Conservation (phyloP, 768 basidiomycete genomes). For the Trametes sanguinea region DNA sequence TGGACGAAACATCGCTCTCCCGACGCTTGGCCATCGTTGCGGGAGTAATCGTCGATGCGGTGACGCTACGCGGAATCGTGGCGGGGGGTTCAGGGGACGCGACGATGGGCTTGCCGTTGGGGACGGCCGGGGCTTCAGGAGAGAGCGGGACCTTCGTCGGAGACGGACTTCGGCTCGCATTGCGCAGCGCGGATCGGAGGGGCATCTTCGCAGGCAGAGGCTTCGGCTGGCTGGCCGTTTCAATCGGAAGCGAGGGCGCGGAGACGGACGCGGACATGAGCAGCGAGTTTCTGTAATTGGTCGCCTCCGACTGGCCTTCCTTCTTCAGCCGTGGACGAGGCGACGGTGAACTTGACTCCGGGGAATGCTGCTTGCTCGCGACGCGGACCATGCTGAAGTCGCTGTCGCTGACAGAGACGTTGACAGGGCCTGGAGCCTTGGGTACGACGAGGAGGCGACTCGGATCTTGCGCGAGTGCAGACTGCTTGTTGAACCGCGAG, state of each 20-base stretch:
- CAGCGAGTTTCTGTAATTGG: conserved; percentile 17
- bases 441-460: conserved; percentile 42
- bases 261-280: conserved; percentile 22
- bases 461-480: conserved; percentile 32
- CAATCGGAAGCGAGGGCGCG: conserved; percentile 20
- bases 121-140: conserved; percentile 12
- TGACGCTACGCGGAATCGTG: not conserved
- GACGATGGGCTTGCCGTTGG: not conserved
- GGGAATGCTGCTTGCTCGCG: not conserved
- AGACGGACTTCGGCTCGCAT: conserved; percentile 35
- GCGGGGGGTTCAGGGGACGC: not conserved
- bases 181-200: conserved; percentile 63
- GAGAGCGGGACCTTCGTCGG: conserved; percentile 11
- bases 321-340: conserved; percentile 1
- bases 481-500: conserved; percentile 40
- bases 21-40: conserved; percentile 1
- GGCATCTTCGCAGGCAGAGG: conserved; percentile 46
- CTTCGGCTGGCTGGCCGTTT: conserved; percentile 12
- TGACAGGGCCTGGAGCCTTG: conserved; percentile 50
- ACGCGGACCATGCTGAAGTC: not conserved
- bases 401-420: conserved; percentile 17
- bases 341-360: not conserved
- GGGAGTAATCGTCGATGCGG: not conserved
- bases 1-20: conserved; percentile 47
- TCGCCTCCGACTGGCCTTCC: not conserved